These are phyloP conservation scores for Yamadazyma dendronema DNA, from an alignment of 1,139 yeast species.

Conservation along the genomic window DNA sequence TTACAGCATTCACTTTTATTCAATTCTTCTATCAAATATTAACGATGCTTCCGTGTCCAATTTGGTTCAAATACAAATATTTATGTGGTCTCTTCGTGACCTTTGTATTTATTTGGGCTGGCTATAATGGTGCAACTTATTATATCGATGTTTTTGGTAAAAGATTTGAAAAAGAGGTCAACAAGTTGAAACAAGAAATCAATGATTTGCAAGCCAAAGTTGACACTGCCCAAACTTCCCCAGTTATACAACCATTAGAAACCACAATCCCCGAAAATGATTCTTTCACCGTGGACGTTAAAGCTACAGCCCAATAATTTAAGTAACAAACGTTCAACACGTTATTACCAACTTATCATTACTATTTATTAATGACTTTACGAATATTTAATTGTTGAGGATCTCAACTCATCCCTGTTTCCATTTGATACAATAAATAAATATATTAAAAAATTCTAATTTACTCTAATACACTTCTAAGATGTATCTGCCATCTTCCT, in stretches of 20 bases:
- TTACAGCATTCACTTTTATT: conserved; percentile 77
- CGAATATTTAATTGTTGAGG: too few species aligned
- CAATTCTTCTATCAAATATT: conserved; percentile 84
- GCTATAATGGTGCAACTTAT: conserved; percentile 93
- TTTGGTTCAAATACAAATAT: conserved; percentile 72
- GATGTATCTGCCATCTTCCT: conserved; percentile 89
- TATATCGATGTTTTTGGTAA: conserved; percentile 90
- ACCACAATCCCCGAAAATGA: background rate
- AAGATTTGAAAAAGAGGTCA: conserved; percentile 79
- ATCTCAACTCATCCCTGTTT: background rate
- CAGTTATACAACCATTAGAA: conserved; percentile 16
- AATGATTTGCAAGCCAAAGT: conserved; percentile 52
- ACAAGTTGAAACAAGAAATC: conserved; percentile 67
- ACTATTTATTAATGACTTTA: background rate
- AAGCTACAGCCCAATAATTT: background rate
- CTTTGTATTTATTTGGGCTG: conserved; percentile 72
- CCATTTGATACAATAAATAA: background rate
- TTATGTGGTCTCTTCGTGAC: conserved; percentile 70
- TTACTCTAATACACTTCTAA: conserved; percentile 88
- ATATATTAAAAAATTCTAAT: conserved; percentile 1
- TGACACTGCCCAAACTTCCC: conserved; percentile 40
- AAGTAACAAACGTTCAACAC: background rate
- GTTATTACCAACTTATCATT: background rate
- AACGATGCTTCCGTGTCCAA: conserved; percentile 89
- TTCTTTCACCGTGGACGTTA: too few species aligned